These are phyloP conservation scores for Aureobasidium pullulans DNA, from an alignment of 2,329 filamentous ascomycete genomes.

Conservation along the genomic window DNA sequence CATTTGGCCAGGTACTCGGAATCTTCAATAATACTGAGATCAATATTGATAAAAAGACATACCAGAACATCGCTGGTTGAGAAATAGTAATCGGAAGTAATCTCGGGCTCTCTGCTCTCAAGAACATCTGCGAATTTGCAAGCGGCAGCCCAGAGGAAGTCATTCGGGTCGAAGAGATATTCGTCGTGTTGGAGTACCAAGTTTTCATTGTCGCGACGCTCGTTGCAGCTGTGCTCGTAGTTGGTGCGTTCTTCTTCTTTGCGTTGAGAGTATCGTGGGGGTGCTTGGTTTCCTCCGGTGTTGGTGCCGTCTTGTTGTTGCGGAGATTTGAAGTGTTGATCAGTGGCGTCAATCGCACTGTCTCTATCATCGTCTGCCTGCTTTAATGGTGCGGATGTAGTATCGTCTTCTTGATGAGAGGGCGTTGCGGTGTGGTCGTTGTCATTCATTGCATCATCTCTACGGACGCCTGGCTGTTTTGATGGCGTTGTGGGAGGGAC, in stretches of 20 bases:
- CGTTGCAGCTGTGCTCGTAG: not conserved
- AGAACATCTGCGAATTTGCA: not conserved
- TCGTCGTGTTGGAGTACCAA: not conserved
- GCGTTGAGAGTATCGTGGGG: not conserved
- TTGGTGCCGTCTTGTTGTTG: not conserved
- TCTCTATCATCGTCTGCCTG: not conserved
- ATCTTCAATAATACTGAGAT: not conserved
- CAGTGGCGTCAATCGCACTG: not conserved
- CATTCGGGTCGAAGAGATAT: not conserved
- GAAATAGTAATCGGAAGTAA: not conserved
- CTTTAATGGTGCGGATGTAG: not conserved
- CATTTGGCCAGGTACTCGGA: not conserved
- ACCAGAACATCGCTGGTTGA: not conserved
- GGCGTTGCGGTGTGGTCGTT: too few relatives aligned
- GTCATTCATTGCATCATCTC: not conserved
- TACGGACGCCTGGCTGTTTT: not conserved
- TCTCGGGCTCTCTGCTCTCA: not conserved
- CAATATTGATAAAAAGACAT: not conserved
- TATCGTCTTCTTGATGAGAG: too few relatives aligned
- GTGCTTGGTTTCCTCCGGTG: not conserved
- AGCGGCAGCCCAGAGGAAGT: not conserved
- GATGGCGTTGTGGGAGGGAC: not conserved
- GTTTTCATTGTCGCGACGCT: not conserved
- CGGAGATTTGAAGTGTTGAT: not conserved
- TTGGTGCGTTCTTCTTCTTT: not conserved